Base-by-base conservation (phyloP, 352 stramenopile genomes). In the Globisporangium viniferum region DNA sequence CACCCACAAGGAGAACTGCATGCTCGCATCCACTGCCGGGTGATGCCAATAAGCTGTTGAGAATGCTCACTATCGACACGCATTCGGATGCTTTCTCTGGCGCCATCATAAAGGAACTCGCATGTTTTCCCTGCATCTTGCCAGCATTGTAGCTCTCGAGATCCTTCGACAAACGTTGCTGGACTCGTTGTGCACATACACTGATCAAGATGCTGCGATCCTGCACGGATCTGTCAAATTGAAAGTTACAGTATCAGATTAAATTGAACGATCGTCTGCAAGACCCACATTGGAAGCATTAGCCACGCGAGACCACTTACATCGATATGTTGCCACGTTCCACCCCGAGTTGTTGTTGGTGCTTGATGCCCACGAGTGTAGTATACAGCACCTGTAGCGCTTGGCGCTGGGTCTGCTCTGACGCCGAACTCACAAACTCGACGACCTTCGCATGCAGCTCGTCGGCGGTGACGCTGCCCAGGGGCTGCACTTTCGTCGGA, bases 101-200 rank as follows among this genome's bases (percentile, higher is more conserved):
- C 1, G 31, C 5, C 20, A 69, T 49, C 10, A 29, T 22, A n/a
- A 69, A 41, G 39, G 36, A 29, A 3, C 14, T 15, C 29, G 39
- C 70, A 55, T 46, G 15, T 54, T n/a, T 46, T 41, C 27, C n/a
- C 22, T 80, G 70, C 18, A 86, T 62, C 33, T 64, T 65, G 0
- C 62, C 57, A 5, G 69, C 53, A 41, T 81, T 89, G 35, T 78
- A 79, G 5, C 62, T 46, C 48, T 88, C 81, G 10, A 89, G 68
- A 24, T 64, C 59, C 12, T 64, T 71, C 44, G 77, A 72, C 44
- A 81, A 77, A 14, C 39, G 57, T 31, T 72, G 35, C 0, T 77
- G 78, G 3, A 86, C 68, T 14, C 76, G 70, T 54, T 86, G 77
- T 6, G 75, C 69, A 31, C 71, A 75, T 15, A 83, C 74, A 49